A percentile compares a stretch with the other conserved stretches of the same genome.
These are phyloP conservation scores for Cornus suecica DNA, from an alignment of 148 eudicot genomes.

Conservation along the genomic window DNA sequence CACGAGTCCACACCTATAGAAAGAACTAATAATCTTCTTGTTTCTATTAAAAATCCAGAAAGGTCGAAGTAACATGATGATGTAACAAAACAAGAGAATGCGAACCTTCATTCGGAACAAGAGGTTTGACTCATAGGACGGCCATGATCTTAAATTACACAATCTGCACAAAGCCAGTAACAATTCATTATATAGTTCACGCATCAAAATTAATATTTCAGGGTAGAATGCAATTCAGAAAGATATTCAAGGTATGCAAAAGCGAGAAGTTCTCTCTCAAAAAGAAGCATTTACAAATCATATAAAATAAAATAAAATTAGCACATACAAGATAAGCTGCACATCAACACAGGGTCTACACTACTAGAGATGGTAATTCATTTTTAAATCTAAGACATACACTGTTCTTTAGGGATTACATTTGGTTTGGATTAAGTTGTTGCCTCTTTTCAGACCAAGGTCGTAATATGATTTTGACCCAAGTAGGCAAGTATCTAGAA, in stretches of 20 bases:
- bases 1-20: background rate
- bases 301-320: background rate
- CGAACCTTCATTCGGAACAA: constrained; percentile 5
- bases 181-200: background rate
- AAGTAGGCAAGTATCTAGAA: background rate
- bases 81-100: background rate
- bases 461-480: background rate
- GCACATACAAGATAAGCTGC: background rate
- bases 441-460: background rate
- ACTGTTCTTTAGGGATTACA: background rate
- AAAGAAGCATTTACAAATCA: background rate
- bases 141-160: background rate
- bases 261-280: constrained; percentile 6
- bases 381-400: background rate
- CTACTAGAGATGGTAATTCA: background rate
- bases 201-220: background rate
- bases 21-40: background rate
- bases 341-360: background rate
- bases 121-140: background rate
- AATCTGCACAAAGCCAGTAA: background rate
- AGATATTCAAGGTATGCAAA: background rate
- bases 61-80: background rate
- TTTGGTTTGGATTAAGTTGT: background rate
- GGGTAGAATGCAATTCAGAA: background rate
- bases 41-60: background rate